Base-by-base conservation (phyloP, 192 early-diverging fungal species). In the Spizellomyces sp. region DNA sequence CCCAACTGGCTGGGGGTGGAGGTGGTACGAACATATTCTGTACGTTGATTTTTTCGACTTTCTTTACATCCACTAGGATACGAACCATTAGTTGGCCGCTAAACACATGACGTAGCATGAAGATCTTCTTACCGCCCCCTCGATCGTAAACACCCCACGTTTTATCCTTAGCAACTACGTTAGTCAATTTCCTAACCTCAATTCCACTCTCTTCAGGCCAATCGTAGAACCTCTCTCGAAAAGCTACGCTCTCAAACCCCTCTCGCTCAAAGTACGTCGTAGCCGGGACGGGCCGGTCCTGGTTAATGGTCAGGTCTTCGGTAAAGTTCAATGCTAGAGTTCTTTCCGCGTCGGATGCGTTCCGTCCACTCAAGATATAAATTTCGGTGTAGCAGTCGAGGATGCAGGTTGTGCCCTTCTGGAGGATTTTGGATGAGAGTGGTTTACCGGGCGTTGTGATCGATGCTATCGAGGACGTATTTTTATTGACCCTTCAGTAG, bases 211-310 rank as follows among this genome's bases (percentile, higher is more conserved):
- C 69, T 41, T 57, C 66, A 9, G 71, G 60, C 79, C 79, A 80
- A 60, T 80, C 79, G 8, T 62, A 62, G 61, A 80, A 80, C 62
- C 62, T 59, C 27, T 80, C 79, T 45, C 68, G 60, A 63, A 80
- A 80, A 0, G 75, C 60, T 19, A 77, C 75, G 47, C 70, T 44
- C 64, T 80, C 79, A 19, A n/a, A 22, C 9, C 57, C 56, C 21
- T 80, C 79, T 7, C 64, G 47, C 66, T 80, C 79, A 5, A 50
- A 9, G 9, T 27, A 54, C 9, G 75, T 60, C 42, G 45, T n/a
- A 9, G 45, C 17, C 10, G 41, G 5, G 15, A 46, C 22, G n/a
- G 60, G 9, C 58, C 62, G 52, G 5, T 65, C 27, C n/a, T 56
- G 44, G 15, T 48, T 48, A 10, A 8, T 9, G 22, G 17, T 7